Base-by-base conservation (phyloP, 192 early-diverging fungal species). In the Paraglomus occultum region DNA sequence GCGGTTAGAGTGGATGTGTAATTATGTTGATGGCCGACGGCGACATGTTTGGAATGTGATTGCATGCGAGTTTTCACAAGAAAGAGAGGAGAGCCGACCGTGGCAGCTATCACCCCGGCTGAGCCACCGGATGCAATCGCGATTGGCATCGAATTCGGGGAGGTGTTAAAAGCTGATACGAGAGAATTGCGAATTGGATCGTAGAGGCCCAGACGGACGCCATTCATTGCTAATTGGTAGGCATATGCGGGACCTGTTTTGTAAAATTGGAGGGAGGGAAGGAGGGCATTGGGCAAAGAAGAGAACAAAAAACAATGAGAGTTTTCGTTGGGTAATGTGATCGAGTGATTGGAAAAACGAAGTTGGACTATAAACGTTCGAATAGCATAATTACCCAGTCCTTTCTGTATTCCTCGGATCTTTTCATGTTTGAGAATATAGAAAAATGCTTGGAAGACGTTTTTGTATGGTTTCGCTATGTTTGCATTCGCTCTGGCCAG, bases 211-310 rank as follows among this genome's bases (percentile, higher is more conserved):
- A 98, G 79, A 53, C 96, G 89, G 44, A 89, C 90, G 42, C 96
- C 96, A 71, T 98, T 98, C 74, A 98, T 84, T 73, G 93, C 82
- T 51, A 94, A 79, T 76, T 98, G 96, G 76, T 95, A 97, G 60
- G 86, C 77, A 79, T 97, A 97, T 2, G 94, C 95, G 4, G 92
- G 85, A 1, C 55, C 67, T 70, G 31, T 40, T n/a, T 31, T 31
- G 31, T 31, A 31, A 31, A 31, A 3, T 31, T 31, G 1, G 31
- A 3, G 31, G 31, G 31, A 31, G 31, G 31, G 31, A 63, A 46
- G 48, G 31, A 20, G 44, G 17, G 17, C 8, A 9, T 4, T 12
- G 15, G 6, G 18, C 40, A 6, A 60, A 39, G 17, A 2, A 42
- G 14, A 60, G 38, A 42, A 9, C 6, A 31, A 42, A 59, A 39